Evolutionary conservation across 495 filamentous ascomycete genomes (phyloP).

Genomic region (Eremomyces bilateralis): DNA sequence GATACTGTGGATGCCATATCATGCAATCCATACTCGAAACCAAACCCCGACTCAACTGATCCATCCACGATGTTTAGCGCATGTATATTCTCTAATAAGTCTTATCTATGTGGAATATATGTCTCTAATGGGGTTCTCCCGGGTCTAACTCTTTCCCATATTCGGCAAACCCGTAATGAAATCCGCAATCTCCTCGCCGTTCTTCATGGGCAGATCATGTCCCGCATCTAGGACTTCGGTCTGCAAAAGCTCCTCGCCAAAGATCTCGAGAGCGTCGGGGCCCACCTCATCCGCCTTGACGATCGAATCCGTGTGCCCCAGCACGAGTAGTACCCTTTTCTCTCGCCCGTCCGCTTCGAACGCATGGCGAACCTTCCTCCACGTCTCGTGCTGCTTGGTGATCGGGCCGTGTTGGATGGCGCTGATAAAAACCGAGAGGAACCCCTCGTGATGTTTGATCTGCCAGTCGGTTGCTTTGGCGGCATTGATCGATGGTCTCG

Average conservation of each 20-base stretch:
- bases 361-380: constrained; percentile 23
- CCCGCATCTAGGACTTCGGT: constrained; percentile 30
- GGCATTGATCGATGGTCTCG: constrained; percentile 23
- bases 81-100: no score
- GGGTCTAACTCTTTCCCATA: no score
- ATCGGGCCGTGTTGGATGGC: constrained; percentile 36
- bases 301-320: constrained; percentile 29
- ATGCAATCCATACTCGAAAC: no score
- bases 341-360: constrained; percentile 10
- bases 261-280: constrained; percentile 27
- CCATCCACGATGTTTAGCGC: no score
- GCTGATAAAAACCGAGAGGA: constrained; percentile 34
- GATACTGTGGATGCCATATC: no score
- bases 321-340: constrained; percentile 31
- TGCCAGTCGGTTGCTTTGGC: constrained; percentile 32
- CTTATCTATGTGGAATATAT: no score
- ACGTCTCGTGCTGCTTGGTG: constrained; percentile 27
- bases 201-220: constrained; percentile 35
- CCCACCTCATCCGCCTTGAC: constrained; percentile 34
- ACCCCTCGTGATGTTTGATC: constrained; percentile 30
- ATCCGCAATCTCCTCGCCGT: constrained; percentile 27
- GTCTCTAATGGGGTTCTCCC: no score
- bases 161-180: constrained; percentile 22
- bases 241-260: constrained; percentile 24
- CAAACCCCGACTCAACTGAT: no score